Evolutionary conservation across 2,329 filamentous ascomycete species (phyloP).

Genomic region (Calonectria montana): DNA sequence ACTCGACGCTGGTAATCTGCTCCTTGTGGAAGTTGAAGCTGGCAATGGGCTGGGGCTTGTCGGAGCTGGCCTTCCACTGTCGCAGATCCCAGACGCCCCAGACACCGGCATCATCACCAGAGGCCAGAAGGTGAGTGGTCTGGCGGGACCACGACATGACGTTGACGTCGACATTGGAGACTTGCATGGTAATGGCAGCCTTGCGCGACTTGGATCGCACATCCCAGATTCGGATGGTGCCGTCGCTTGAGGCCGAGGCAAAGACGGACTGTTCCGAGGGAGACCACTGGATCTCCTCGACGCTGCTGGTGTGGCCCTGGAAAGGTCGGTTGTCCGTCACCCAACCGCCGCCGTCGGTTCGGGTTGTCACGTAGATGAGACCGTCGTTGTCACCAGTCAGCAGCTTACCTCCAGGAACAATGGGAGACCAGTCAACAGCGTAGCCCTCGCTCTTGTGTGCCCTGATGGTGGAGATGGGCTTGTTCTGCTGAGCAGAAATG

Average conservation of each 20-base stretch:
- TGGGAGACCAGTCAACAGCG: constrained; percentile 94
- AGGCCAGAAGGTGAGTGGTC: constrained; percentile 89
- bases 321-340: constrained; percentile 87
- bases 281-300: constrained; percentile 98
- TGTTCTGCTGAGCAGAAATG: constrained; percentile 85
- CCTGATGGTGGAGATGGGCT: constrained; percentile 86
- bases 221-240: constrained; percentile 96
- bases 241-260: constrained; percentile 92
- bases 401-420: constrained; percentile 81
- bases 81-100: constrained; percentile 98
- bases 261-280: constrained; percentile 94
- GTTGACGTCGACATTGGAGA: constrained; percentile 89
- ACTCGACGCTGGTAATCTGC: constrained; percentile 95
- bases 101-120: constrained; percentile 90
- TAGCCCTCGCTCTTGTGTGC: constrained; percentile 96
- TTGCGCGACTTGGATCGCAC: constrained; percentile 89
- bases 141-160: constrained; percentile 95
- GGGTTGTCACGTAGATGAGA: constrained; percentile 87
- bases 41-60: constrained; percentile 84
- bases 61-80: constrained; percentile 80
- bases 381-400: constrained; percentile 93
- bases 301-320: constrained; percentile 83
- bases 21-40: constrained; percentile 96
- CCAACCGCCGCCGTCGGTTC: constrained; percentile 89
- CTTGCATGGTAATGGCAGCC: constrained; percentile 87